Percentiles rank a stretch among this genome's conserved stretches.
phyloP scores from a whole-genome alignment of 2,329 filamentous ascomycete genomes.

The Fusarium continuum region DNA sequence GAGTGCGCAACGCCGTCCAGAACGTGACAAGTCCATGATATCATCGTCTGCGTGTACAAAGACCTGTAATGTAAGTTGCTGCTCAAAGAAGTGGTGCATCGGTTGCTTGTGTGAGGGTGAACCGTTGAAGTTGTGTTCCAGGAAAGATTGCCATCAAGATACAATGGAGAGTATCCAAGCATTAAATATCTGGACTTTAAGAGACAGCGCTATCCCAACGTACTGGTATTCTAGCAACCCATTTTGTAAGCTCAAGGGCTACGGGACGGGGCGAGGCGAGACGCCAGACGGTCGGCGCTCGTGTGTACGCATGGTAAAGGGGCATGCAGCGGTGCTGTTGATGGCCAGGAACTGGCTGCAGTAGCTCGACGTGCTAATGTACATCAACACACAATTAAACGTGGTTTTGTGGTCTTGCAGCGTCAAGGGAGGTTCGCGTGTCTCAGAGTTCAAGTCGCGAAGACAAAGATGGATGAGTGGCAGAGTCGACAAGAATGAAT shows the following conservation, averaged over 20 bases:
- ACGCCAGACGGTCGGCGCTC: background rate
- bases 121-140: background rate
- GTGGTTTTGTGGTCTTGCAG: background rate
- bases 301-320: conserved; percentile 2
- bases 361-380: conserved; percentile 6
- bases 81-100: too few species aligned
- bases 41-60: background rate
- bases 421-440: background rate
- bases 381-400: background rate
- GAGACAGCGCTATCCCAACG: background rate
- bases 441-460: background rate
- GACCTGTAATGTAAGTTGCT: too few species aligned
- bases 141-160: background rate
- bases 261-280: background rate
- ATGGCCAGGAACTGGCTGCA: background rate
- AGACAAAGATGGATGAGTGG: background rate
- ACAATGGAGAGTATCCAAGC: background rate
- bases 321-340: background rate
- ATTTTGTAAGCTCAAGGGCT: background rate
- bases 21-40: background rate
- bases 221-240: background rate
- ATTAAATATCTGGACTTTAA: background rate
- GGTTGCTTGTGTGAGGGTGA: too few species aligned
- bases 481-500: background rate
- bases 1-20: background rate